Evolutionary conservation across 768 basidiomycete genomes (phyloP), one percentile per base, ranked within the genome.

Genomic region (Wakefieldia striispora): DNA sequence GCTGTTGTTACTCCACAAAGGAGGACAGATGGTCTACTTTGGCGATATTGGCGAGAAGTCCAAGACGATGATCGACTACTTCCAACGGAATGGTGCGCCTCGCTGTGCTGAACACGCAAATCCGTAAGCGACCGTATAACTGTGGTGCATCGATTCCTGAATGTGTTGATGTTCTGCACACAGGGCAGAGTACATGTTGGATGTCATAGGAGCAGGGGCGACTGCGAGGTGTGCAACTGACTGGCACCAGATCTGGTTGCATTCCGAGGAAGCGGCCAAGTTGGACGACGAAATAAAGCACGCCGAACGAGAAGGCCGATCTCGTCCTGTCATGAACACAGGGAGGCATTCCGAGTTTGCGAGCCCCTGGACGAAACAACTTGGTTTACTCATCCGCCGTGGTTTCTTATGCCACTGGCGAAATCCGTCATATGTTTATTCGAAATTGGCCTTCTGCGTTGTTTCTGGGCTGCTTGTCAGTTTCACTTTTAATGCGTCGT

Each of bases 11-110:
- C 69, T 82, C 7, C 72, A 75, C 20, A 68, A 70, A 20, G 80
- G 81, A n/a, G 81, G 81, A 41, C 69, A 86, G 57, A 84, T 76
- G 3, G 84, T 84, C 8, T 90, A 86, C 67, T 86, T 86, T 54
- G 86, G 86, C 9, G 67, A 69, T 33, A 53, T 66, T 3, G 63
- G 64, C 1, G 53, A 63, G 47, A 49, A 17, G 43, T 67, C 66
- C 0, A 53, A 37, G 33, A 53, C 43, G 2, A 37, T 65, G 44
- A 53, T 62, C 23, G 40, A 48, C 7, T 67, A 65, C 26, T 65
- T 65, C 21, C 37, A 65, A 35, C 49, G 44, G 24, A 55, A 62
- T n/a, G 63, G 60, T 3, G 65, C 63, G 0, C 19, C 49, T 38
- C 31, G 6, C 13, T 65, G 64, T 41, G 23, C 43, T 16, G 23